Percentiles rank a stretch among this genome's conserved stretches.
Conservation (phyloP, 1,284 basidiomycete species). For the Apiotrichum porosum region DNA sequence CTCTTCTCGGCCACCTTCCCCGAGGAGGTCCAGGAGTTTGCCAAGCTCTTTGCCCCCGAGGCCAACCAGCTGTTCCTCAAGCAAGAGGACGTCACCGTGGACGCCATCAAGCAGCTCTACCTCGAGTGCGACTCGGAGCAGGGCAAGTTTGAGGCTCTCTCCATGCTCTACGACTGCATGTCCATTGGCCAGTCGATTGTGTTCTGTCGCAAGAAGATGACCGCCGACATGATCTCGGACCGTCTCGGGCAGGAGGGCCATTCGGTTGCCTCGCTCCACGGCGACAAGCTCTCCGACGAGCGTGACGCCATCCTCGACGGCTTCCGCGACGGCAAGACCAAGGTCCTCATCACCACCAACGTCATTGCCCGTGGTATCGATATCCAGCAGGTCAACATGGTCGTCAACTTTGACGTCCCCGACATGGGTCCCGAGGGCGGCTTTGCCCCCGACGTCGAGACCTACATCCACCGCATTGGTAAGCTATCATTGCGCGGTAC, state of each 20-base stretch:
- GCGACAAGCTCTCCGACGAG: conserved; percentile 81
- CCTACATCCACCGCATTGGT: conserved; percentile 98
- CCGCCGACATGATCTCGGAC: conserved; percentile 85
- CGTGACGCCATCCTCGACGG: conserved; percentile 90
- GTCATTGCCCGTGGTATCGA: conserved; percentile 98
- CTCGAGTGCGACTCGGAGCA: conserved; percentile 87
- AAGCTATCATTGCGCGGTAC: conserved; percentile 31
- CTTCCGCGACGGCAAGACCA: conserved; percentile 93
- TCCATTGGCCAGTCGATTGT: conserved; percentile 97
- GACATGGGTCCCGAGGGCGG: conserved; percentile 55
- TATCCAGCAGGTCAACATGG: conserved; percentile 98
- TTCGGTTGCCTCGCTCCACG: conserved; percentile 92
- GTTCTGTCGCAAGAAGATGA: conserved; percentile 85
- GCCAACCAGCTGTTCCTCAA: conserved; percentile 96
- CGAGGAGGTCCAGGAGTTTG: conserved; percentile 83
- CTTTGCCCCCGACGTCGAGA: conserved; percentile 78
- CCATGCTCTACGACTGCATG: conserved; percentile 81
- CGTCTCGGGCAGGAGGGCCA: conserved; percentile 92
- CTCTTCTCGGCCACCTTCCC: conserved; percentile 99
- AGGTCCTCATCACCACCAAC: conserved; percentile 98
- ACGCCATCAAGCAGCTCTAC: conserved; percentile 95
- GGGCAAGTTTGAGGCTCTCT: conserved; percentile 93
- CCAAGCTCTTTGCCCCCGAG: conserved; percentile 82
- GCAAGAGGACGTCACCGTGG: conserved; percentile 89
- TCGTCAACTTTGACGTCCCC: conserved; percentile 97